These are phyloP conservation scores for Calvatia gigantea DNA, from an alignment of 768 basidiomycete species.

Conservation along the genomic window DNA sequence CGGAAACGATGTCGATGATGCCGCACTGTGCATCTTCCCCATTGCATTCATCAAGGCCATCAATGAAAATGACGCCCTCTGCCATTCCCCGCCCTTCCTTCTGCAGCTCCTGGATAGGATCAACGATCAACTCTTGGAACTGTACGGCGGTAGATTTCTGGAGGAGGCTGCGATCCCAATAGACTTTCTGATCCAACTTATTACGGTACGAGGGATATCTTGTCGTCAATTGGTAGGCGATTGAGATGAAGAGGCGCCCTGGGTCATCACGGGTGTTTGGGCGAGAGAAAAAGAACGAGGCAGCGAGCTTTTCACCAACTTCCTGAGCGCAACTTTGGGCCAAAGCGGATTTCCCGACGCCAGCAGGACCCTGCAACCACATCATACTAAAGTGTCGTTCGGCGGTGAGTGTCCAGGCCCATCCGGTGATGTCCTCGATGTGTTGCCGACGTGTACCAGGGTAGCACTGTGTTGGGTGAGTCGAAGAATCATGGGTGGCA, in stretches of 20 bases:
- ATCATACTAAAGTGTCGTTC: neutral
- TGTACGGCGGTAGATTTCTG: conserved; percentile 5
- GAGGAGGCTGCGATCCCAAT: conserved; percentile 4
- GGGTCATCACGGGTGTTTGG: neutral
- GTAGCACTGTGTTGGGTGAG: neutral
- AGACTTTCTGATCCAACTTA: conserved; percentile 8
- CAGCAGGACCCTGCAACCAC: neutral
- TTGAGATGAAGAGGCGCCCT: neutral
- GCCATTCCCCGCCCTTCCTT: neutral
- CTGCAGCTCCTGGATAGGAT: neutral
- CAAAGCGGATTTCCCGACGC: neutral
- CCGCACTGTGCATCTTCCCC: conserved; percentile 9
- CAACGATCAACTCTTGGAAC: neutral
- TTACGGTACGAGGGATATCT: neutral
- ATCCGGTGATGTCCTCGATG: neutral
- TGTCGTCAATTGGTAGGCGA: conserved; percentile 20
- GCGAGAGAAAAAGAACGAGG: neutral
- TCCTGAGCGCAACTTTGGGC: neutral
- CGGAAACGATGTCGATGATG: conserved; percentile 13
- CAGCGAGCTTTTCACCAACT: neutral
- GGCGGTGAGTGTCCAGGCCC: neutral
- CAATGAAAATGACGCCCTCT: neutral
- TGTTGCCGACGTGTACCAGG: neutral
- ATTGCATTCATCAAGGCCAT: neutral
- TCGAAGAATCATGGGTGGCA: neutral